Conservation (phyloP, 2,329 filamentous ascomycete species). For the Drechslerella coelobrocha region DNA sequence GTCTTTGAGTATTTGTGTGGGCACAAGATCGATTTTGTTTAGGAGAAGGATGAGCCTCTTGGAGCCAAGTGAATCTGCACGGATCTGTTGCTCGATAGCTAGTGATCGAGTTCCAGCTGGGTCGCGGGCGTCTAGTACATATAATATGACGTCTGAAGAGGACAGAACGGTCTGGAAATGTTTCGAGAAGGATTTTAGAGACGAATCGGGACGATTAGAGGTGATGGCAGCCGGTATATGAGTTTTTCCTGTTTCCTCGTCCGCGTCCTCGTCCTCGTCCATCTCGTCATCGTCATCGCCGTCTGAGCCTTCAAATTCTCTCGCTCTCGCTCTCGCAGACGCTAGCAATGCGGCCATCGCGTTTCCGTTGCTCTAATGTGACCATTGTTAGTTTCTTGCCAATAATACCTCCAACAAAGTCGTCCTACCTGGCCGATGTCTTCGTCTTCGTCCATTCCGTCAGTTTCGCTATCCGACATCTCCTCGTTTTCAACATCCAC, state of each 20-base stretch:
- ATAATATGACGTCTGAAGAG: constrained; percentile 86
- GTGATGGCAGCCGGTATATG: constrained; percentile 31
- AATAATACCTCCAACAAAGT: neutral
- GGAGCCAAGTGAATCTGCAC: constrained; percentile 81
- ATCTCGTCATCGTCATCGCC: constrained; percentile 69
- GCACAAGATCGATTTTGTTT: constrained; percentile 95
- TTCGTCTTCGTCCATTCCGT: constrained; percentile 61
- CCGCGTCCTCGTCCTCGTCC: constrained; percentile 57
- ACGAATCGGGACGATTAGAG: constrained; percentile 65
- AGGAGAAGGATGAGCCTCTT: constrained; percentile 90
- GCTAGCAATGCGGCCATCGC: constrained; percentile 91
- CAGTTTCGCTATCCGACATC: constrained; percentile 63
- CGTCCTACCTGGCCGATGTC: constrained; percentile 40
- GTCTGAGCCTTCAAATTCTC: constrained; percentile 73
- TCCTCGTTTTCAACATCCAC: constrained; percentile 64
- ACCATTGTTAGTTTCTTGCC: constrained; percentile 3
- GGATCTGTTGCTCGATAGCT: constrained; percentile 87
- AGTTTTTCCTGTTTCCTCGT: constrained; percentile 44
- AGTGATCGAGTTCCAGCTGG: constrained; percentile 88
- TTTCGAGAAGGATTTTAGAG: constrained; percentile 89
- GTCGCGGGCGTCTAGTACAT: constrained; percentile 90
- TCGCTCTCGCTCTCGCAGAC: constrained; percentile 78
- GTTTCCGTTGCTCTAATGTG: constrained; percentile 45
- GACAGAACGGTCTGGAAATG: constrained; percentile 93
- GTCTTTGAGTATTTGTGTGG: constrained; percentile 77